phyloP scores from a whole-genome alignment of 1,284 basidiomycete species.

The Cryptococcus jaspeensis region DNA sequence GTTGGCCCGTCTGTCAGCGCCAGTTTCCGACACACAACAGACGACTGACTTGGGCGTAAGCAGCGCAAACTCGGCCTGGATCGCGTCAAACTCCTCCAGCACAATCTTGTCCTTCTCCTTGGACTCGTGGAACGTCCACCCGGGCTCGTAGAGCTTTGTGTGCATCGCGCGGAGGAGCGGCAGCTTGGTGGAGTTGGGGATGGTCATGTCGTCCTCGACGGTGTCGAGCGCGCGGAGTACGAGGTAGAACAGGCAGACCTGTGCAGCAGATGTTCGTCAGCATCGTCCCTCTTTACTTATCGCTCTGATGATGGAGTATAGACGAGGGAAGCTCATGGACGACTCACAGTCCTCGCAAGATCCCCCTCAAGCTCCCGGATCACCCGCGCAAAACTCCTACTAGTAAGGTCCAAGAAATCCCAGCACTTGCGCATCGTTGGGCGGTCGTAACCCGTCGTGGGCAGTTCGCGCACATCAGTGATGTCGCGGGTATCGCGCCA shows the following conservation, averaged over 20 bases:
- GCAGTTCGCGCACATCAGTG: conserved; percentile 65
- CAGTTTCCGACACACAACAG: background rate
- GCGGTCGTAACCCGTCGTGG: conserved; percentile 78
- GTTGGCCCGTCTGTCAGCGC: background rate
- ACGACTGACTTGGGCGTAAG: conserved; percentile 61
- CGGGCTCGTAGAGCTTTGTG: conserved; percentile 73
- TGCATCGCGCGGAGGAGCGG: conserved; percentile 83
- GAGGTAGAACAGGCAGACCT: conserved; percentile 96
- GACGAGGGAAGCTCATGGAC: too few relatives aligned
- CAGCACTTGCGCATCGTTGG: conserved; percentile 84
- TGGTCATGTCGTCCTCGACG: conserved; percentile 97
- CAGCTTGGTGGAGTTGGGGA: conserved; percentile 82
- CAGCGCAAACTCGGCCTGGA: conserved; percentile 77
- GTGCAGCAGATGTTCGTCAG: background rate
- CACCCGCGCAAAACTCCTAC: conserved; percentile 86
- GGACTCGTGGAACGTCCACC: conserved; percentile 81
- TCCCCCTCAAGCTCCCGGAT: conserved; percentile 97
- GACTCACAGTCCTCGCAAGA: conserved; percentile 80
- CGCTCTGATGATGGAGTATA: background rate
- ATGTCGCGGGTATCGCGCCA: conserved; percentile 81
- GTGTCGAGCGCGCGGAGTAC: conserved; percentile 92
- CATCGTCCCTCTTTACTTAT: background rate
- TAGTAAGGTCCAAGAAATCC: conserved; percentile 84
- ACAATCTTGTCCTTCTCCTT: conserved; percentile 88
- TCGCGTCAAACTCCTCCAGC: conserved; percentile 78